Evolutionary conservation across 140 eudicot species (phyloP).

Genomic region (Cichorium intybus): DNA sequence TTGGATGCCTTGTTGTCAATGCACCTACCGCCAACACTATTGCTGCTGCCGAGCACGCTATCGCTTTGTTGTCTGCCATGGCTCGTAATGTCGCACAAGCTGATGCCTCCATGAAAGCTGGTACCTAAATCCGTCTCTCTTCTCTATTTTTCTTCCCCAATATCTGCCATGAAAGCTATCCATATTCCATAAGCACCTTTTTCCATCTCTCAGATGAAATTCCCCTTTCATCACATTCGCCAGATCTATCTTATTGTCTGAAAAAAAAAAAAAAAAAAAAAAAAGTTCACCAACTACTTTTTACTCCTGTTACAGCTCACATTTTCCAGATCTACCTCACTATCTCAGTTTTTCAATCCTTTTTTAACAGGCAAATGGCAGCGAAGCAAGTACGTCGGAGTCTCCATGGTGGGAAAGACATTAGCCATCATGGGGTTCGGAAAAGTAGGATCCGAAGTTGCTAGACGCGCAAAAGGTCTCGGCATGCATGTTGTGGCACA

Average conservation of each 20-base stretch:
- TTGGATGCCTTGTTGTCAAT: slow-evolving; percentile 74
- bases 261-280: too few species aligned
- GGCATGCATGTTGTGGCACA: slow-evolving; percentile 88
- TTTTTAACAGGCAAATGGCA: slow-evolving; percentile 62
- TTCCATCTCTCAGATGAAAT: background rate
- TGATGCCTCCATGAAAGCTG: slow-evolving; percentile 81
- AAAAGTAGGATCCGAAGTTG: slow-evolving; percentile 89
- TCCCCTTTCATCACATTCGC: background rate
- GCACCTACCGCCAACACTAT: slow-evolving; percentile 86
- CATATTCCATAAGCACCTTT: too few species aligned
- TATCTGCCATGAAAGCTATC: background rate
- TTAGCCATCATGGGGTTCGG: slow-evolving; percentile 86
- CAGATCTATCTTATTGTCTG: background rate
- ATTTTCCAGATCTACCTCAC: background rate
- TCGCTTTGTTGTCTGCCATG: slow-evolving; percentile 63
- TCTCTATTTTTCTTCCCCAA: background rate
- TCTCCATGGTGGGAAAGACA: slow-evolving; percentile 79
- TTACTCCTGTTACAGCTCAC: background rate
- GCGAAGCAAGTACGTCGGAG: slow-evolving; percentile 73
- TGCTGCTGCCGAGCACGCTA: slow-evolving; percentile 85
- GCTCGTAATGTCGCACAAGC: slow-evolving; percentile 78
- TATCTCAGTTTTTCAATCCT: background rate
- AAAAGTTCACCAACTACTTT: background rate
- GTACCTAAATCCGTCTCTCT: slow-evolving; percentile 4
- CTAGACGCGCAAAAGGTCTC: slow-evolving; percentile 87